These are phyloP conservation scores for Pythium brassicae DNA, from an alignment of 352 stramenopile species.

Conservation along the genomic window DNA sequence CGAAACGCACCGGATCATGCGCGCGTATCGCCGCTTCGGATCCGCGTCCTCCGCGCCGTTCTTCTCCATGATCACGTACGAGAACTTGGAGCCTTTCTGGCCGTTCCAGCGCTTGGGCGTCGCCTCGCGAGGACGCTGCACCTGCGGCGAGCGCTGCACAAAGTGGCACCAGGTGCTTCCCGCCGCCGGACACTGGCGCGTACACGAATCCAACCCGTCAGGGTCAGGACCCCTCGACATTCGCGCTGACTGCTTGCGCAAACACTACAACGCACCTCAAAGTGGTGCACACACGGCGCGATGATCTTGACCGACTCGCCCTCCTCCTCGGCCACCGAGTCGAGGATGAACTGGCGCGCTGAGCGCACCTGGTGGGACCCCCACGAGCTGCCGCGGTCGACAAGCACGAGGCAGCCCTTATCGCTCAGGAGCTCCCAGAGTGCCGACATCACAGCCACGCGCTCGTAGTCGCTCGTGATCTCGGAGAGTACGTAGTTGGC, in stretches of 20 bases:
- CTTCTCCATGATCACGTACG: slow-evolving; percentile 82
- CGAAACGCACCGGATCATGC: slow-evolving; percentile 47
- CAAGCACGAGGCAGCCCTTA: slow-evolving; percentile 63
- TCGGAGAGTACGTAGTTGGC: slow-evolving; percentile 76
- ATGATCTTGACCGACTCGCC: slow-evolving; percentile 38
- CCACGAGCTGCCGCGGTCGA: slow-evolving; percentile 79
- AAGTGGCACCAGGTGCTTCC: slow-evolving; percentile 86
- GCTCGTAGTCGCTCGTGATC: slow-evolving; percentile 82
- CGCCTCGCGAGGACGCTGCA: slow-evolving; percentile 65
- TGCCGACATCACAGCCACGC: slow-evolving; percentile 67
- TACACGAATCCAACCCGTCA: background rate
- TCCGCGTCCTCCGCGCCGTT: slow-evolving; percentile 24
- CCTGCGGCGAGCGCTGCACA: slow-evolving; percentile 71
- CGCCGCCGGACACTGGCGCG: slow-evolving; percentile 47
- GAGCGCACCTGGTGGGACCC: slow-evolving; percentile 81
- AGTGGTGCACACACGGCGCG: slow-evolving; percentile 72
- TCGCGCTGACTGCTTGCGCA: background rate
- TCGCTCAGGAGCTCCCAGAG: slow-evolving; percentile 81
- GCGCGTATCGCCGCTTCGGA: slow-evolving; percentile 29
- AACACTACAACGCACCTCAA: slow-evolving; percentile 32
- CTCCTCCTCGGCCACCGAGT: slow-evolving; percentile 47
- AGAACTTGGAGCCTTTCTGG: slow-evolving; percentile 85
- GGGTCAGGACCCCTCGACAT: background rate
- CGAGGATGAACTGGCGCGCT: slow-evolving; percentile 80
- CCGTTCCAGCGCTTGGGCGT: slow-evolving; percentile 81